phyloP scores from a whole-genome alignment of 495 filamentous ascomycete genomes.

The Penicillium canariense region DNA sequence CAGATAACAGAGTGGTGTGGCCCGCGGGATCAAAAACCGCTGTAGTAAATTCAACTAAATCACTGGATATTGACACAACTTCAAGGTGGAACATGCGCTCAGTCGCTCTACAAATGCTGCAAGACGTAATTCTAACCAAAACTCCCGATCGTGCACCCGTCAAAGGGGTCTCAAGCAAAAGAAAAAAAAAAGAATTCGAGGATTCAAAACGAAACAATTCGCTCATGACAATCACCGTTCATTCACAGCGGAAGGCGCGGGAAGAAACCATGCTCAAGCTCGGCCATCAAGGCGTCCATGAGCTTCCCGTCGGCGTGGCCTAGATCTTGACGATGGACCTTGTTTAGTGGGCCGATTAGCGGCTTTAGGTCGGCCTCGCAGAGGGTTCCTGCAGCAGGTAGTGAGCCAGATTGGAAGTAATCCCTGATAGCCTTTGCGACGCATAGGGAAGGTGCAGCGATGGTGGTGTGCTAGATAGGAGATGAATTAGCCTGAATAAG shows the following conservation, averaged over 20 bases:
- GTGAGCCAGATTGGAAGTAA: constrained; percentile 48
- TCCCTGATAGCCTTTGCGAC: constrained; percentile 38
- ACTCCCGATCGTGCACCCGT: neutral
- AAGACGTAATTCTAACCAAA: neutral
- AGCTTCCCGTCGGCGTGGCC: constrained; percentile 18
- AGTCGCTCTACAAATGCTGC: neutral
- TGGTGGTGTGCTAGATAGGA: constrained; percentile 42
- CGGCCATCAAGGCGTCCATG: constrained; percentile 23
- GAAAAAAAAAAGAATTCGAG: neutral
- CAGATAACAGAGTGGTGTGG: too few relatives aligned
- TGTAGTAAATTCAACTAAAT: neutral
- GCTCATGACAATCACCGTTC: neutral
- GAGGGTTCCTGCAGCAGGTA: constrained; percentile 41
- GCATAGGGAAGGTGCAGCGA: constrained; percentile 49
- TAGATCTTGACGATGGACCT: neutral
- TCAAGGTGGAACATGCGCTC: neutral
- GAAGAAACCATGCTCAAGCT: constrained; percentile 14
- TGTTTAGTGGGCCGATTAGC: constrained; percentile 18
- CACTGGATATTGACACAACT: neutral
- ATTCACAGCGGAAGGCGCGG: neutral
- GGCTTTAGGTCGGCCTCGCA: constrained; percentile 42
- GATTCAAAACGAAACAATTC: neutral
- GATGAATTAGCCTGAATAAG: neutral
- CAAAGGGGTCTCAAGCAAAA: neutral
- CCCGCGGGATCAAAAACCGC: too few relatives aligned